Conservation (phyloP, 257 asterid species). For the Salvia hispanica region DNA sequence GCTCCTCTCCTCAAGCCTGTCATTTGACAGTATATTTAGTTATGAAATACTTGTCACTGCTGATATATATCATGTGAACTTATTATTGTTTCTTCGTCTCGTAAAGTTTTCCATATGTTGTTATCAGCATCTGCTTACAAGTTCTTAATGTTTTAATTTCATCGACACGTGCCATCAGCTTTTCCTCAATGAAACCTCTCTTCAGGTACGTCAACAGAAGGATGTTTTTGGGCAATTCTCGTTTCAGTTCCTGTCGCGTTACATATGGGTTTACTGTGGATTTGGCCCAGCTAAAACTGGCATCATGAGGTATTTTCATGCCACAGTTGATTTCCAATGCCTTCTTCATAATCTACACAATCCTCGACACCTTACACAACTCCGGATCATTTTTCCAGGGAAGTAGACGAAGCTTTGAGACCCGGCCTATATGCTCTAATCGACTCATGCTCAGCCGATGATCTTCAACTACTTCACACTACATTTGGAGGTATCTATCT, state of each 20-base stretch:
- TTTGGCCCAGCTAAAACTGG: conserved; percentile 72
- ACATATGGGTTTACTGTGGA: conserved; percentile 85
- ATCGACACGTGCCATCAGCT: background rate
- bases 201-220: conserved; percentile 80
- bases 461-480: conserved; percentile 84
- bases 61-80: background rate
- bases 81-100: background rate
- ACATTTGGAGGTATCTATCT: conserved; percentile 78
- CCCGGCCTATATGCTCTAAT: conserved; percentile 83
- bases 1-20: conserved; percentile 13
- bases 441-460: conserved; percentile 76
- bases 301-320: conserved; percentile 60
- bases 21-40: conserved; percentile 13
- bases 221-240: conserved; percentile 62
- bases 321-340: conserved; percentile 13
- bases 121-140: conserved; percentile 17
- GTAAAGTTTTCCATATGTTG: background rate
- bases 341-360: conserved; percentile 16
- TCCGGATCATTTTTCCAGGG: conserved; percentile 44
- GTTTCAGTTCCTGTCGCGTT: conserved; percentile 64
- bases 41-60: background rate
- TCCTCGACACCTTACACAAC: conserved; percentile 17
- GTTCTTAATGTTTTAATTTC: background rate
- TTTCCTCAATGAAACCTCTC: background rate
- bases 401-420: conserved; percentile 79